Conservation (phyloP, 768 basidiomycete species). For the Leccinum uliginosum region DNA sequence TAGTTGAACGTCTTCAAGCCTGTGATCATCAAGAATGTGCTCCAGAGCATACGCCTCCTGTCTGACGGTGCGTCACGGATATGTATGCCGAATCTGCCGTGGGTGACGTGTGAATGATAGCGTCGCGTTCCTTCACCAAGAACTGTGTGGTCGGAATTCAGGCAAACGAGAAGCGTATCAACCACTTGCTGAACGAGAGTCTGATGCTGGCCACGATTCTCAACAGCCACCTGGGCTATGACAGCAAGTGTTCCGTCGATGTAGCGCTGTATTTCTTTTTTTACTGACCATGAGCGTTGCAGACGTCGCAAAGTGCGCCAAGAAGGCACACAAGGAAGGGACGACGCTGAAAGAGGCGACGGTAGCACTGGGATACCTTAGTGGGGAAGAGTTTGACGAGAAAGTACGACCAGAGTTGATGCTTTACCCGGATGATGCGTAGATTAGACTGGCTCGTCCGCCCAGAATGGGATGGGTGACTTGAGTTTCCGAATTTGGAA, state of each 20-base stretch:
- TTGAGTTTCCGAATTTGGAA: conserved; percentile 29
- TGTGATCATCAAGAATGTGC: conserved; percentile 95
- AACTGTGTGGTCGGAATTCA: conserved; percentile 95
- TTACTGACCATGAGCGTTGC: conserved; percentile 12
- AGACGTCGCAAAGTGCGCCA: conserved; percentile 98
- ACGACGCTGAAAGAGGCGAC: conserved; percentile 95
- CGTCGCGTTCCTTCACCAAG: conserved; percentile 90
- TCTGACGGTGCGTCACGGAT: conserved; percentile 66
- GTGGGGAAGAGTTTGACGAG: conserved; percentile 88
- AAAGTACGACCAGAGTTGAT: conserved; percentile 92
- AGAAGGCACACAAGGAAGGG: conserved; percentile 99
- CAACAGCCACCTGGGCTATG: conserved; percentile 94
- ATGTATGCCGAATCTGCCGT: neutral
- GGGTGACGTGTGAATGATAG: conserved; percentile 34
- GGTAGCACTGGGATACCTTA: conserved; percentile 79
- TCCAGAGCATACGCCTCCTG: conserved; percentile 91
- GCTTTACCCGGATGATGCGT: conserved; percentile 65
- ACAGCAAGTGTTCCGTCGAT: conserved; percentile 63
- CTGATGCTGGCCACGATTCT: conserved; percentile 98
- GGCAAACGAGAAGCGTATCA: conserved; percentile 94
- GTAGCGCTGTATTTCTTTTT: neutral
- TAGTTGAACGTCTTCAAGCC: conserved; percentile 99
- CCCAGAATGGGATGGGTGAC: conserved; percentile 24
- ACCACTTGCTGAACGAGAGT: conserved; percentile 85
- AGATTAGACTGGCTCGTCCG: conserved; percentile 19